phyloP scores from a whole-genome alignment of 345 rosid species.

The Leavenworthia alabamica region DNA sequence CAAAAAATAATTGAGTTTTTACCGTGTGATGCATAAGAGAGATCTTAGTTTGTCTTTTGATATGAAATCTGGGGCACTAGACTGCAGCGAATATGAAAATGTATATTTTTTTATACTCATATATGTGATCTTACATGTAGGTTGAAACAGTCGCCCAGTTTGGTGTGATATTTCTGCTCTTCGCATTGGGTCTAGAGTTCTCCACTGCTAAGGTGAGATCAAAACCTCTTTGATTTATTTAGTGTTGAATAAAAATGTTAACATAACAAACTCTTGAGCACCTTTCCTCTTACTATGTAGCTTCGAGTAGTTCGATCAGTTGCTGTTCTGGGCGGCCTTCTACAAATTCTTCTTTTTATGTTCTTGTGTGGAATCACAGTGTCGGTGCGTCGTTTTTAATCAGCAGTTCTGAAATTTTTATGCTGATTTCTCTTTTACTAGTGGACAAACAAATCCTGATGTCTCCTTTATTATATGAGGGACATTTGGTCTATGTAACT shows the following conservation, averaged over 20 bases:
- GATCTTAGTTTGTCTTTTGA: not conserved
- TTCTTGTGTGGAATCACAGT: conserved; percentile 75
- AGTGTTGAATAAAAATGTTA: conserved; percentile 6
- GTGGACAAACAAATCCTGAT: not conserved
- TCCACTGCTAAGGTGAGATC: conserved; percentile 64
- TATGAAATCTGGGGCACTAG: not conserved
- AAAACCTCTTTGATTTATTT: not conserved
- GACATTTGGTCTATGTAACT: not conserved
- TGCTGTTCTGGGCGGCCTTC: conserved; percentile 83
- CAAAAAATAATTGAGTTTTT: not conserved
- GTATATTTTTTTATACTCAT: not conserved
- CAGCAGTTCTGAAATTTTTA: not conserved
- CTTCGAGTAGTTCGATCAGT: conserved; percentile 89
- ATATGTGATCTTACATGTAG: conserved; percentile 26
- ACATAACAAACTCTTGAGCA: not conserved
- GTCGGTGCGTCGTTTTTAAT: conserved; percentile 40
- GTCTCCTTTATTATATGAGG: not conserved
- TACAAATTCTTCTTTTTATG: conserved; percentile 79
- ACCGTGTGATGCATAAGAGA: not conserved
- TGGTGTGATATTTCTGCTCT: conserved; percentile 88
- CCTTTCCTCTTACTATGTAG: conserved; percentile 36
- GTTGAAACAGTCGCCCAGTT: conserved; percentile 98
- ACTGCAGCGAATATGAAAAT: not conserved
- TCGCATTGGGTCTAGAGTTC: conserved; percentile 88
- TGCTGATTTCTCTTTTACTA: not conserved